phyloP scores from a whole-genome alignment of 805 yeast genomes.

The Candida ascalaphidarum region DNA sequence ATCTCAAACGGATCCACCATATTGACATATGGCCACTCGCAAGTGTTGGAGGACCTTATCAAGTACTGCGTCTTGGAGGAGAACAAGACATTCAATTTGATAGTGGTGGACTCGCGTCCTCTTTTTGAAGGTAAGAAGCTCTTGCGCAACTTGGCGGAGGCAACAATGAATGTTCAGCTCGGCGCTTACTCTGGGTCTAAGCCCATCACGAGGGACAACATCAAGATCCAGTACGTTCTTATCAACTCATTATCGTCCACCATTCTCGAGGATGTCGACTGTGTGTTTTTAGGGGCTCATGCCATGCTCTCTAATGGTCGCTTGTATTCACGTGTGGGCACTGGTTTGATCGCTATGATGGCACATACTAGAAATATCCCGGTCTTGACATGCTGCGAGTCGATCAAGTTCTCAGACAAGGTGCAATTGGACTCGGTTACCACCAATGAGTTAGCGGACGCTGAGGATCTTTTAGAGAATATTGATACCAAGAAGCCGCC shows the following conservation, averaged over 20 bases:
- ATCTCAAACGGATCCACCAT: constrained; percentile 71
- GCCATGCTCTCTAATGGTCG: constrained; percentile 95
- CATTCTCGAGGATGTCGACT: constrained; percentile 78
- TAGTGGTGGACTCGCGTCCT: constrained; percentile 90
- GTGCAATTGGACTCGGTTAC: constrained; percentile 97
- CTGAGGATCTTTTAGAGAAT: constrained; percentile 53
- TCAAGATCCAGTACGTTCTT: constrained; percentile 71
- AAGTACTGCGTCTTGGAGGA: constrained; percentile 54
- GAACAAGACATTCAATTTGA: constrained; percentile 62
- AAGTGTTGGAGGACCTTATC: constrained; percentile 70
- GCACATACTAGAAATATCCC: constrained; percentile 86
- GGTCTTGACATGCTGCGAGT: constrained; percentile 91
- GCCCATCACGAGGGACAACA: constrained; percentile 39
- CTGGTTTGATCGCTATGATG: constrained; percentile 88
- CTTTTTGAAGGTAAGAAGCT: constrained; percentile 84
- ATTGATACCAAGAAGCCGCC: constrained; percentile 45
- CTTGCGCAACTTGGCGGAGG: constrained; percentile 44
- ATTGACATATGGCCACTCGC: constrained; percentile 82
- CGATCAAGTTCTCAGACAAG: constrained; percentile 87
- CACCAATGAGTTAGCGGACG: constrained; percentile 80
- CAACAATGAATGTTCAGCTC: constrained; percentile 7
- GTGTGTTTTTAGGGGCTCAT: constrained; percentile 92
- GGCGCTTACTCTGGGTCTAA: too few species aligned
- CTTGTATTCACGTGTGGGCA: constrained; percentile 87
- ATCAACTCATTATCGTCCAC: constrained; percentile 69